These are phyloP conservation scores for Crucihimalaya himalaica DNA, from an alignment of 345 rosid genomes.

Conservation along the genomic window DNA sequence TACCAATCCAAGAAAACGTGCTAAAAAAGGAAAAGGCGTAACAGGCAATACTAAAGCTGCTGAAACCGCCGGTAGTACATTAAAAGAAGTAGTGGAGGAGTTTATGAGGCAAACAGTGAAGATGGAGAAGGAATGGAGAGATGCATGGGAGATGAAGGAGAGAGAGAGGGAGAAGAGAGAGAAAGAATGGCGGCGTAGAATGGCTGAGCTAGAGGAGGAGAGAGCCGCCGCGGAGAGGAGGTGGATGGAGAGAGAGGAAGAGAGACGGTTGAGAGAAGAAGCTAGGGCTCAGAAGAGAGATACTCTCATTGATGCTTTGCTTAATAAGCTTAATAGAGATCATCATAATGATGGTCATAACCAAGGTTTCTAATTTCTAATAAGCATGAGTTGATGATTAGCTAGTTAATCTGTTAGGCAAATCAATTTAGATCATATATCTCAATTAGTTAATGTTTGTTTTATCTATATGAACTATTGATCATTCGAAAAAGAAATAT, in stretches of 20 bases:
- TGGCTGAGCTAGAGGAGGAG: slow-evolving; percentile 87
- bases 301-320: slow-evolving; percentile 69
- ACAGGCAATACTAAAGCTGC: neutral
- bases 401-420: slow-evolving; percentile 14
- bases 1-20: slow-evolving; percentile 41
- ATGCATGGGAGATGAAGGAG: slow-evolving; percentile 70
- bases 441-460: slow-evolving; percentile 8
- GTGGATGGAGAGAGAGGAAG: slow-evolving; percentile 94
- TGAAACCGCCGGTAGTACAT: slow-evolving; percentile 15
- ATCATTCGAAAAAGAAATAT: neutral
- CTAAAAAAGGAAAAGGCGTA: slow-evolving; percentile 57
- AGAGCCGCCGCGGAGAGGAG: slow-evolving; percentile 76
- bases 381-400: slow-evolving; percentile 22
- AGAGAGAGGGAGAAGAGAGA: slow-evolving; percentile 74
- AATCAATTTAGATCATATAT: slow-evolving; percentile 13
- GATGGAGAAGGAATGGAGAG: slow-evolving; percentile 89
- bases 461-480: neutral
- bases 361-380: slow-evolving; percentile 34
- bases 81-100: slow-evolving; percentile 65
- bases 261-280: slow-evolving; percentile 83
- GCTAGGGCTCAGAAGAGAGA: slow-evolving; percentile 96
- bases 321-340: slow-evolving; percentile 69
- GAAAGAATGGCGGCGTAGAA: slow-evolving; percentile 85
- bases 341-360: slow-evolving; percentile 42
- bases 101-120: slow-evolving; percentile 85